Percentiles rank a stretch among this genome's conserved stretches.
Conservation (phyloP, 2,329 filamentous ascomycete species). For the Aspergillus ruber region DNA sequence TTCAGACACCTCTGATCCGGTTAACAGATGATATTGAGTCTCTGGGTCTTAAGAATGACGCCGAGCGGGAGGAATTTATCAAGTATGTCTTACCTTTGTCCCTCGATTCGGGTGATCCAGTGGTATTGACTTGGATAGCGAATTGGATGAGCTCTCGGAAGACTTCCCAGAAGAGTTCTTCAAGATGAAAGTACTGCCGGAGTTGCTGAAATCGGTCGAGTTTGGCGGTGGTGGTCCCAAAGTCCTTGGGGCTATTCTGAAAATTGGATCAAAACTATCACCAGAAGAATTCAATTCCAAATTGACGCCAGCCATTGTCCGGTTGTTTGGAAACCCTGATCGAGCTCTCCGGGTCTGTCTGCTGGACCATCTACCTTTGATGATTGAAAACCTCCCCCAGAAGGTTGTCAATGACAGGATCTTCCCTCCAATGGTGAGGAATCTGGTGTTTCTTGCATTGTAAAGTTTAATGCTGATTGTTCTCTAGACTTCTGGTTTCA, state of each 20-base stretch:
- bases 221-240: conserved; percentile 94
- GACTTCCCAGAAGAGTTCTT: conserved; percentile 98
- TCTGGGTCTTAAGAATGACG: conserved; percentile 76
- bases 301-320: conserved; percentile 77
- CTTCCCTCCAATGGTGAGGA: conserved; percentile 77
- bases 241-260: conserved; percentile 80
- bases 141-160: conserved; percentile 78
- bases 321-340: conserved; percentile 85
- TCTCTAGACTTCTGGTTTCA: conserved; percentile 81
- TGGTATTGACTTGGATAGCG: conserved; percentile 38
- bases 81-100: conserved; percentile 44
- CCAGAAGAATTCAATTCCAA: conserved; percentile 83
- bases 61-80: conserved; percentile 78
- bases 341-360: conserved; percentile 86
- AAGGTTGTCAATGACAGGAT: conserved; percentile 94
- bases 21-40: conserved; percentile 90
- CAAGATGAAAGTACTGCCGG: conserved; percentile 91
- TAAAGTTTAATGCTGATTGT: conserved; percentile 20
- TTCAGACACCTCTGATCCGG: conserved; percentile 86
- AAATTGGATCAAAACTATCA: conserved; percentile 79
- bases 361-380: conserved; percentile 77
- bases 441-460: not conserved
- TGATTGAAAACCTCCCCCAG: conserved; percentile 85
- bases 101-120: not conserved
- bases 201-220: conserved; percentile 96